Evolutionary conservation across 169 alveolate genomes (phyloP).

Genomic region (Sarcocystis neurona): DNA sequence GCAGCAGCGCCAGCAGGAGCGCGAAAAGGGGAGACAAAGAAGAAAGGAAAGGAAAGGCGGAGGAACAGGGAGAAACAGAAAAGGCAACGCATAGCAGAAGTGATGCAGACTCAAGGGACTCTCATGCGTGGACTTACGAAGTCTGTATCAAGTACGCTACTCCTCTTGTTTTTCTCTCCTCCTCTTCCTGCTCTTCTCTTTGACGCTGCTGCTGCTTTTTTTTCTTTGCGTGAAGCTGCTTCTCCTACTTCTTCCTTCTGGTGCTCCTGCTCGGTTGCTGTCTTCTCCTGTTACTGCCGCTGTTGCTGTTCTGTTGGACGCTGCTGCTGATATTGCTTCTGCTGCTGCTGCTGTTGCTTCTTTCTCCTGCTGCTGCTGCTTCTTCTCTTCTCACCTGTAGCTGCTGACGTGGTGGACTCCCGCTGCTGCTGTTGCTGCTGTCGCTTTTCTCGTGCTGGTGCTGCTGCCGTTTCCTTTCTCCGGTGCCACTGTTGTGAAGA

Average conservation of each 20-base stretch:
- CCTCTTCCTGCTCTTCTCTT: not conserved
- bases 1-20: no score
- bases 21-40: no score
- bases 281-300: not conserved
- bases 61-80: no score
- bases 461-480: not conserved
- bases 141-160: constrained; percentile 43
- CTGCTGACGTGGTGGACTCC: no score
- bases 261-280: no score
- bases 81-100: no score
- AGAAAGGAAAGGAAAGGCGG: no score
- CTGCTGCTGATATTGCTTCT: not conserved
- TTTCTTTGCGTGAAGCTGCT: not conserved
- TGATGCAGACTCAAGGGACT: no score
- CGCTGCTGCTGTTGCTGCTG: no score
- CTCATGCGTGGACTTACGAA: constrained; percentile 64
- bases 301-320: not conserved
- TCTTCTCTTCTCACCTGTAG: no score
- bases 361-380: no score
- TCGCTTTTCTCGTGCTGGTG: not conserved
- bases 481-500: not conserved
- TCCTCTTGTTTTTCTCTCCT: not conserved
- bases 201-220: not conserved
- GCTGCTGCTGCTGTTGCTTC: not conserved
- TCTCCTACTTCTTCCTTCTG: no score